Conservation (phyloP, 2,329 filamentous ascomycete species). For the Tothia fuscella region DNA sequence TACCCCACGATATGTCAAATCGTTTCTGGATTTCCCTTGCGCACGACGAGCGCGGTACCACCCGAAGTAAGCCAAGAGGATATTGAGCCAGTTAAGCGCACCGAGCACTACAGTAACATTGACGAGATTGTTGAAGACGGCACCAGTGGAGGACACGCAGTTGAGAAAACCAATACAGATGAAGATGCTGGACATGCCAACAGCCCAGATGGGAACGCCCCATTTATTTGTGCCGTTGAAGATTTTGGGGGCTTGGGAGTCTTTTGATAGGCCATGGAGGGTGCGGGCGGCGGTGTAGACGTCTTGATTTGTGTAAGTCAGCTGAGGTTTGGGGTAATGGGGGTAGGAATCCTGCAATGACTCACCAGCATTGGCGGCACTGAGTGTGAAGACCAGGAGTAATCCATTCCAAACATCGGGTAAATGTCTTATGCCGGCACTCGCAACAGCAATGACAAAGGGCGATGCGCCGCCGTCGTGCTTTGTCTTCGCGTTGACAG, state of each 20-base stretch:
- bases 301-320: background rate
- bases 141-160: conserved; percentile 23
- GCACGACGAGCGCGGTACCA: conserved; percentile 27
- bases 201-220: conserved; percentile 31
- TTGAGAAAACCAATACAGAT: conserved; percentile 31
- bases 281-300: conserved; percentile 32
- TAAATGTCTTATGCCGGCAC: conserved; percentile 5
- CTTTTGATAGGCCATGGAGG: conserved; percentile 29
- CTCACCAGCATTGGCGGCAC: conserved; percentile 9
- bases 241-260: conserved; percentile 28
- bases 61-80: conserved; percentile 29
- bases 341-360: too few species aligned
- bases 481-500: background rate
- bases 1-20: conserved; percentile 28
- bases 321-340: background rate
- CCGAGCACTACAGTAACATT: conserved; percentile 33
- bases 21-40: conserved; percentile 23
- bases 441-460: conserved; percentile 9
- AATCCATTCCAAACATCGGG: conserved; percentile 9
- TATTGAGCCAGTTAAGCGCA: conserved; percentile 32
- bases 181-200: conserved; percentile 26
- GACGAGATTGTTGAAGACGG: conserved; percentile 32
- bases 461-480: conserved; percentile 5
- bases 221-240: conserved; percentile 25
- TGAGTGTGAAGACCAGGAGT: conserved; percentile 3